Evolutionary conservation across 2,329 filamentous ascomycete genomes (phyloP), one percentile per base, ranked within the genome.

Genomic region (Colletotrichum theobromicola): DNA sequence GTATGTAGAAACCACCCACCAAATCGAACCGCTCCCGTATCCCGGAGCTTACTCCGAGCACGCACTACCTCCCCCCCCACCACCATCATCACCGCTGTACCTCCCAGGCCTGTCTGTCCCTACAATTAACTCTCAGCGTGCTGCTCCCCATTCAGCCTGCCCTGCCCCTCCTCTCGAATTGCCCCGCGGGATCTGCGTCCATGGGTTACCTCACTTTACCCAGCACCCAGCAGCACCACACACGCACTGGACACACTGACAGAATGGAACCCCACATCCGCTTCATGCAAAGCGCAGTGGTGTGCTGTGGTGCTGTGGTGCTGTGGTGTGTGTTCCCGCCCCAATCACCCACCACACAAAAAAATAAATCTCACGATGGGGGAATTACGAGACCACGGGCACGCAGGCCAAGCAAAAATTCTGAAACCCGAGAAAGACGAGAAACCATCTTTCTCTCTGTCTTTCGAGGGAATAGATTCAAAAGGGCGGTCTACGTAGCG

Each of bases 11-110:
- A 66, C n/a, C 63, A 35, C 5, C 37, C 35, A 28, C 66, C 66
- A 37, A 70, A 64, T 64, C 66, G 50, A 24, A 30, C 72, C 62
- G 35, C 28, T 53, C 66, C 70, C 70, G 70, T 67, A 67, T 66
- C 68, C 71, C 72, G 72, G 72, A 74, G 72, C 57, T 15, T 10
- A 26, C 68, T 74, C 72, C 72, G 72, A 62, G 21, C 57, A 60
- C 42, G 55, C 71, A 18, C 55, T 53, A 37, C 26, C 24, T 24
- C 12, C 4, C 26, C 16, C 60, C 32, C 16, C 42, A 5, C 24
- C 30, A 2, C 60, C 58, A 7, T 13, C 32, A 37, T n/a, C n/a
- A n/a, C n/a, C n/a, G n/a, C n/a, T n/a, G 18, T 46, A 46, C 37
- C 18, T n/a, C 37, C 37, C 37, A 46, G 37, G 37, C 16, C 37